Evolutionary conservation across 176 grass and related monocot genomes (phyloP), one percentile per base, ranked within the genome.

Genomic region (Phragmites australis): DNA sequence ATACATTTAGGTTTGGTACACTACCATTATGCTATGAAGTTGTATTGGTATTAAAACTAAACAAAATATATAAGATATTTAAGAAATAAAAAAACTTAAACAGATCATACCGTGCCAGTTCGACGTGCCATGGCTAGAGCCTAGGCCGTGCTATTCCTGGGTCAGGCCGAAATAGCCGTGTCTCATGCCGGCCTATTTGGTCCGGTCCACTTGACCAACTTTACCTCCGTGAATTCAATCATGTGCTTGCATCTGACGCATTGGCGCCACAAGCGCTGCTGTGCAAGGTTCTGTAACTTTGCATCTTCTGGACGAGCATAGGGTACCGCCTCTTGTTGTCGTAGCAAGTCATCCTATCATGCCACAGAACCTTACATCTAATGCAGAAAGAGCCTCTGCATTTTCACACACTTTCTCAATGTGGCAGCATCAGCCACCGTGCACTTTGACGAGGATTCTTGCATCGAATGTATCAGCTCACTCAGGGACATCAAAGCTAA

Each of bases 291-390:
- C 19, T 91, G 84, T 51, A 97, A 71, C 66, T 70, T 86, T 4
- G 70, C 69, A 54, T 86, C 89, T 46, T 97, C 89, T 37, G 68
- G 73, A 74, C 27, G 87, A 9, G 65, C 68, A 9, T 89, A 7
- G 87, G 91, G 46, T 81, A 70, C 13, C 29, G 76, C 40, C 34
- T 87, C 71, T 88, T 89, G 26, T 91, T 91, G 2, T 93, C 71
- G 15, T 6, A 61, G 48, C 89, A 97, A 47, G 69, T 74, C 87
- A 97, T 69, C 27, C 32, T 30, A 30, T 89, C 81, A 75, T 93
- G 94, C 94, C 91, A 97, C 27, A 64, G 75, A 49, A 97, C 93
- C 80, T 97, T 97, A 79, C 93, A 97, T 10, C 48, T 89, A 48
- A 97, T 82, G 72, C 90, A 97, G 80, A 97, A 93, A 43, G 65